These are phyloP conservation scores for Trapa bicornis DNA, from an alignment of 345 rosid species.

Conservation along the genomic window DNA sequence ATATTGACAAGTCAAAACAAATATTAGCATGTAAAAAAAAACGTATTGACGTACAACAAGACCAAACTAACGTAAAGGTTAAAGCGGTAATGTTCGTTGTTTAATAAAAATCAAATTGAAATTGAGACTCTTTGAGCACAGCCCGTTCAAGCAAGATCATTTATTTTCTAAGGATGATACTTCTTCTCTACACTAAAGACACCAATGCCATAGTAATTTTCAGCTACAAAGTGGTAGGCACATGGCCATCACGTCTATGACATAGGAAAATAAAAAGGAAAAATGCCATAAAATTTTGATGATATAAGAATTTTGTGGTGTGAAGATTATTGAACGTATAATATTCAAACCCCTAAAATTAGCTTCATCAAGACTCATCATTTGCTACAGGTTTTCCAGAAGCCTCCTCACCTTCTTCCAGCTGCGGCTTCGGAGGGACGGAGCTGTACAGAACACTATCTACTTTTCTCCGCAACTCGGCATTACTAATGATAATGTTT, in stretches of 20 bases:
- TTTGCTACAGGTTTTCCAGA: neutral
- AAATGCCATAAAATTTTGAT: neutral
- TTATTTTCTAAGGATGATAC: no score
- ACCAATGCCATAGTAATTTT: no score
- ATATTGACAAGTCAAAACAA: neutral
- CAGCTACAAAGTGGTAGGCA: no score
- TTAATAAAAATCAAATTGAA: no score
- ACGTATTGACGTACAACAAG: no score
- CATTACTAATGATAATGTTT: neutral
- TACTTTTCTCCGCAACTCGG: neutral
- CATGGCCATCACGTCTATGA: neutral
- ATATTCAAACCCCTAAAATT: neutral
- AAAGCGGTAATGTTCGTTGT: no score
- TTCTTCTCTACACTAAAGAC: no score
- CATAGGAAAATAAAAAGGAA: neutral
- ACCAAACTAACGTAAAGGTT: no score
- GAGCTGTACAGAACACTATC: conserved; percentile 1
- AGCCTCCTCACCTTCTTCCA: neutral
- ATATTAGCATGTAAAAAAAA: no score
- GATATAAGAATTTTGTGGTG: neutral
- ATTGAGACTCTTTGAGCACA: no score
- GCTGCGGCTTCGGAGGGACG: neutral
- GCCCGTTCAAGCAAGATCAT: no score
- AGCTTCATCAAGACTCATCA: neutral
- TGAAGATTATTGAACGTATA: neutral